Percentiles rank a stretch among this genome's conserved stretches.
Conservation (phyloP, 2,329 filamentous ascomycete species). For the Aphanocladium album region DNA sequence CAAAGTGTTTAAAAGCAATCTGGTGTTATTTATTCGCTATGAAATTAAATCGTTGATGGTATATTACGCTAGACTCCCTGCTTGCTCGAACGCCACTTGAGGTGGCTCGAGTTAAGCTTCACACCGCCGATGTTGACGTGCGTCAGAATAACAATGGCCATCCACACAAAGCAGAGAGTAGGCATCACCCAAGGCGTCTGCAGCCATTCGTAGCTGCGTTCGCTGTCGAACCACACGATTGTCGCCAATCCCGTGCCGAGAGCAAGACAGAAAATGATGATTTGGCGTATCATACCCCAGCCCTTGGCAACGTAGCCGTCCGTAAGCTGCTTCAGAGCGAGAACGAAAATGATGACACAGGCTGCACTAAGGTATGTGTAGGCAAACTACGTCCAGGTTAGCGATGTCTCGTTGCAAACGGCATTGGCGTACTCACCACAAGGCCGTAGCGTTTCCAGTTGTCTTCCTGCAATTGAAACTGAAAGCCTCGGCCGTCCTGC, state of each 20-base stretch:
- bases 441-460: constrained; percentile 25
- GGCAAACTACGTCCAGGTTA: constrained; percentile 23
- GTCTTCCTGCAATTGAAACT: constrained; percentile 20
- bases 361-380: constrained; percentile 31
- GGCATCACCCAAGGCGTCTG: constrained; percentile 29
- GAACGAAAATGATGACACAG: constrained; percentile 27
- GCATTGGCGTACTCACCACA: constrained; percentile 24
- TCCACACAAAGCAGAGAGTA: constrained; percentile 30
- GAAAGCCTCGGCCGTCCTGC: constrained; percentile 17
- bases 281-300: constrained; percentile 29
- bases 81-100: constrained; percentile 6
- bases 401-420: not conserved
- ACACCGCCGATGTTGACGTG: constrained; percentile 21
- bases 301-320: constrained; percentile 25
- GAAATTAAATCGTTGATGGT: not conserved
- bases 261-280: constrained; percentile 26
- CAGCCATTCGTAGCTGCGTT: constrained; percentile 19
- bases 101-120: constrained; percentile 5
- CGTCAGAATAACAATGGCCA: constrained; percentile 28
- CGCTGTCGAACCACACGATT: constrained; percentile 21
- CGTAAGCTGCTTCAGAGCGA: constrained; percentile 25
- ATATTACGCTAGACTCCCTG: not conserved
- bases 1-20: not conserved
- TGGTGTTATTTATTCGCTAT: not conserved
- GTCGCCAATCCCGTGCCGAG: constrained; percentile 25